Evolutionary conservation across 345 rosid genomes (phyloP).

Genomic region (Conringia planisiliqua): DNA sequence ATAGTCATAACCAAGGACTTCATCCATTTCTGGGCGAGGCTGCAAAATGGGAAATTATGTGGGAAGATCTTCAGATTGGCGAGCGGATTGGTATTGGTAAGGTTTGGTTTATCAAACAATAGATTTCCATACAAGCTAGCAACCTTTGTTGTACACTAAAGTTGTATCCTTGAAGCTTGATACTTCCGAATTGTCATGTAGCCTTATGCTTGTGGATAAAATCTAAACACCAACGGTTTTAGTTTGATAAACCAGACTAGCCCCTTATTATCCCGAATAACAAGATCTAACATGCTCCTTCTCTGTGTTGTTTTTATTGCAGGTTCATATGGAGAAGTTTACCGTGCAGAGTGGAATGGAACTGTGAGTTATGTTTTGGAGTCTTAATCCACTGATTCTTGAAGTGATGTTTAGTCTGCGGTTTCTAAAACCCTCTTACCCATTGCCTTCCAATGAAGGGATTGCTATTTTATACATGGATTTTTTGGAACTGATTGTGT

Average conservation of each 20-base stretch:
- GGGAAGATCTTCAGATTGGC: slow-evolving; percentile 96
- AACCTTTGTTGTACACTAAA: background rate
- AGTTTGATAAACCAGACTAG: slow-evolving; percentile 8
- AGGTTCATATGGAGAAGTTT: slow-evolving; percentile 98
- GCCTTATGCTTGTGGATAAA: slow-evolving; percentile 7
- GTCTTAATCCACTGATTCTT: slow-evolving; percentile 3
- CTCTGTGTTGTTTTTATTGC: slow-evolving; percentile 24
- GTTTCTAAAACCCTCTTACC: background rate
- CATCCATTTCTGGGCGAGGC: slow-evolving; percentile 75
- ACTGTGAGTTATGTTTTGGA: slow-evolving; percentile 63
- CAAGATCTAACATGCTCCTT: slow-evolving; percentile 9
- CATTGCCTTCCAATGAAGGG: background rate
- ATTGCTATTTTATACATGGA: background rate
- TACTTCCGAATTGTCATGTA: background rate
- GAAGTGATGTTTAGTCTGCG: slow-evolving; percentile 11
- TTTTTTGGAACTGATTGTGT: slow-evolving; percentile 19
- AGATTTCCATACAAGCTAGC: background rate
- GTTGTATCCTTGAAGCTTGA: background rate
- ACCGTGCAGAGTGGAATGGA: slow-evolving; percentile 89
- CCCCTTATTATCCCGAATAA: background rate
- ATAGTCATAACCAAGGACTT: slow-evolving; percentile 48
- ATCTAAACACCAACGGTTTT: background rate
- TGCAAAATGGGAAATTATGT: slow-evolving; percentile 83
- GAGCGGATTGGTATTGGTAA: slow-evolving; percentile 99
- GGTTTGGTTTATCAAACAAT: slow-evolving; percentile 22